A percentile compares a stretch with the other conserved stretches of the same genome.
Conservation (phyloP, 2,329 filamentous ascomycete genomes). For the Paecilomyces dactylethromorphus region DNA sequence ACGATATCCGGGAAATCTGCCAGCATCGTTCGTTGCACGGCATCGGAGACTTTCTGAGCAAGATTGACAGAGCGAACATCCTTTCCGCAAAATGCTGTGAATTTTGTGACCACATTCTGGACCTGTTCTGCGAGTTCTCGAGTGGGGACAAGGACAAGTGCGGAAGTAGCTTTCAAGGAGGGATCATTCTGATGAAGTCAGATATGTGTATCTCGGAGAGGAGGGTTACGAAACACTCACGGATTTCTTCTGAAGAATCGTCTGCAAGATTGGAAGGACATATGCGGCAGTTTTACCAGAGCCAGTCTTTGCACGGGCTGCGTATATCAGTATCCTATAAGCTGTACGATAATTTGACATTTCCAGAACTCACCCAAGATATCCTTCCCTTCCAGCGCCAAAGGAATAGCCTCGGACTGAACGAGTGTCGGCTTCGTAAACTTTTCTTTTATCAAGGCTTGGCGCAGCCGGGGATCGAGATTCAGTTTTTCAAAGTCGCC, state of each 20-base stretch:
- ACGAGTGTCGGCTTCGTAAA: constrained; percentile 84
- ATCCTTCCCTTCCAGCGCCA: constrained; percentile 81
- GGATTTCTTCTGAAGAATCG: constrained; percentile 71
- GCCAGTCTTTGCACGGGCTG: constrained; percentile 84
- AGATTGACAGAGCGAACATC: constrained; percentile 78
- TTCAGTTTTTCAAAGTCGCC: constrained; percentile 67
- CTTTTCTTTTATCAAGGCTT: constrained; percentile 76
- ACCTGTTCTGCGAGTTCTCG: constrained; percentile 92
- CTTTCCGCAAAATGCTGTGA: constrained; percentile 78
- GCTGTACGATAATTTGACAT: neutral
- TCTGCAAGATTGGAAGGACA: constrained; percentile 78
- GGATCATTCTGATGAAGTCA: constrained; percentile 23
- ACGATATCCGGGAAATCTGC: constrained; percentile 83
- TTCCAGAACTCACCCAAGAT: constrained; percentile 53
- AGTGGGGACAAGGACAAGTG: constrained; percentile 89
- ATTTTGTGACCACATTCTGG: constrained; percentile 66
- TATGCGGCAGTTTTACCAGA: constrained; percentile 98
- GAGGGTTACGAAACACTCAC: constrained; percentile 31
- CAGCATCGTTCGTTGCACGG: constrained; percentile 79
- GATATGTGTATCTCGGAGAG: constrained; percentile 2
- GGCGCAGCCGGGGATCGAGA: constrained; percentile 77
- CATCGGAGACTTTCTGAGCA: constrained; percentile 82
- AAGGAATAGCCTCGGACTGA: constrained; percentile 78
- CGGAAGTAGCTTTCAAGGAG: constrained; percentile 51
- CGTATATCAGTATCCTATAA: neutral